Evolutionary conservation across 2,329 filamentous ascomycete genomes (phyloP), one percentile per base, ranked within the genome.

Genomic region (Cercospora zeae-maydis): DNA sequence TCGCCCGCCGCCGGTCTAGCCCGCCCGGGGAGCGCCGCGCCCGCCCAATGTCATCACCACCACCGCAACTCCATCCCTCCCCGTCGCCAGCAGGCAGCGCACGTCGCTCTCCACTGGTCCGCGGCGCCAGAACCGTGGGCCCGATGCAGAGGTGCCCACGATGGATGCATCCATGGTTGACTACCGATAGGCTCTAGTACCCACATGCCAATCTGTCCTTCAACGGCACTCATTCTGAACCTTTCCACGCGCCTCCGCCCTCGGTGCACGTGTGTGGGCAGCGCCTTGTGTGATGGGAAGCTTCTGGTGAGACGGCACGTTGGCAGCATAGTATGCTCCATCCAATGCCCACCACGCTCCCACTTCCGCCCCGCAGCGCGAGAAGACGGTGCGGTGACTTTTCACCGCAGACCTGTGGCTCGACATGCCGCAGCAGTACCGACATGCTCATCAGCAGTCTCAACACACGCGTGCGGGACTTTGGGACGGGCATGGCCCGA

Each of bases 151-250:
- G 58, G 31, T 52, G 58, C 58, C 59, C 42, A 27, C 49, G 21
- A 30, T 27, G 39, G 24, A 27, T 6, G 24, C 24, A 36, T 42
- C 24, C 16, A 63, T 42, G 51, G 56, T 36, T 51, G 56, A 31
- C 36, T 53, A 42, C 61, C 61, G 61, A 63, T 63, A 63, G 61
- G 61, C 61, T 59, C 54, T 37, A 30, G 36, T 52, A 30, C 21
- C 58, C 60, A 51, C 60, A 58, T 59, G 56, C 56, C 34, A 58
- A 58, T 63, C 56, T 58, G 53, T 39, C 36, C 13, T 30, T 30
- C 47, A 51, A 51, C 47, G 47, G 47, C 47, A 52, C 47, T 52
- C 47, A 52, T 52, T 52, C 31, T 52, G 47, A 52, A 19, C 47
- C 27, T 16, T 52, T 10, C 24, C 47, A 51, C 49, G 49, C 62